Evolutionary conservation across 1,139 yeast species (phyloP).

Genomic region (Blastobotrys proliferans): DNA sequence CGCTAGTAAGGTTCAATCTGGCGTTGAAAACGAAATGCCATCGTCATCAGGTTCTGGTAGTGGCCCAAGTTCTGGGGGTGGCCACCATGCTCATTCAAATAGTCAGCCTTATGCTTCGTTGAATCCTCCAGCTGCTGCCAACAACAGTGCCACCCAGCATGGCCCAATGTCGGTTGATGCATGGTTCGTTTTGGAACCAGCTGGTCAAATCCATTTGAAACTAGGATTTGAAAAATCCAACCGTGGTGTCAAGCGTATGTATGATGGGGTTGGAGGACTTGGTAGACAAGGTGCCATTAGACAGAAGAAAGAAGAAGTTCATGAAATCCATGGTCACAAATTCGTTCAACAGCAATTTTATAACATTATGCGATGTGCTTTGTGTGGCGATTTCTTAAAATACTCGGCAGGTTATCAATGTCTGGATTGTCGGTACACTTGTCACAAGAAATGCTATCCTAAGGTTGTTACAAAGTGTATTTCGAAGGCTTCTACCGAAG

Average conservation of each 20-base stretch:
- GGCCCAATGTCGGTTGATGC: slow-evolving; percentile 44
- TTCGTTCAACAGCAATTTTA: slow-evolving; percentile 94
- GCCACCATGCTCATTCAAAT: slow-evolving; percentile 8
- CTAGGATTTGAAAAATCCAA: slow-evolving; percentile 74
- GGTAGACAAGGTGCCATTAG: slow-evolving; percentile 99
- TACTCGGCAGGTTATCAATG: slow-evolving; percentile 90
- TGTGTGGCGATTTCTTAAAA: slow-evolving; percentile 91
- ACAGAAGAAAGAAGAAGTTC: slow-evolving; percentile 89
- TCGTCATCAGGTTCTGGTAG: not conserved
- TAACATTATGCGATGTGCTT: slow-evolving; percentile 94
- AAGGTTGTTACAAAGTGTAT: slow-evolving; percentile 95
- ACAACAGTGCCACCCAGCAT: slow-evolving; percentile 10
- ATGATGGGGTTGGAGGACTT: slow-evolving; percentile 60
- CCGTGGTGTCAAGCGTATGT: slow-evolving; percentile 42
- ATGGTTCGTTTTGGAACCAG: slow-evolving; percentile 94
- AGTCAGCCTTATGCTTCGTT: slow-evolving; percentile 2
- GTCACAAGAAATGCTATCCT: slow-evolving; percentile 91
- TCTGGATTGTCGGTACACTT: slow-evolving; percentile 89
- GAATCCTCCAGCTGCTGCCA: not conserved
- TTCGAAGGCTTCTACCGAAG: slow-evolving; percentile 80
- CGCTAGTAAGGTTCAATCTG: slow-evolving; percentile 47
- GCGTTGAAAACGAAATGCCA: slow-evolving; percentile 6
- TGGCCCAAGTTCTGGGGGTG: not conserved
- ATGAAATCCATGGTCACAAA: slow-evolving; percentile 95
- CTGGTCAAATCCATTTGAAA: slow-evolving; percentile 78